These are phyloP conservation scores for Apiotrichum laibachii DNA, from an alignment of 1,284 basidiomycete genomes.

Conservation along the genomic window DNA sequence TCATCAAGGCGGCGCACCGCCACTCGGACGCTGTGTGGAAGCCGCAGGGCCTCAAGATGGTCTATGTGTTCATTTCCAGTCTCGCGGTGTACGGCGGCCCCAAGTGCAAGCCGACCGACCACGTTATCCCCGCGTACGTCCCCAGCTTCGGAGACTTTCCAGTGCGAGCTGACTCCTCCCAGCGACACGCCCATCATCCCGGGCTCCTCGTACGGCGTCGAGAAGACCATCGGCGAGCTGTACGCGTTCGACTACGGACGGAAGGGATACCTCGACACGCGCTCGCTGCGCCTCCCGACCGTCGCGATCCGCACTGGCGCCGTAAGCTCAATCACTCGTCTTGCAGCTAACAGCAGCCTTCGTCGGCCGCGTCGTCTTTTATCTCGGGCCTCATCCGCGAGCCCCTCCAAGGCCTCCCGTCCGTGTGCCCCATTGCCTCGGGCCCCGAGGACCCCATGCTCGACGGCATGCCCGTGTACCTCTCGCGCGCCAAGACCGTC, in stretches of 20 bases:
- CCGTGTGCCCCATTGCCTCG: constrained; percentile 58
- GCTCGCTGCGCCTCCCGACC: constrained; percentile 63
- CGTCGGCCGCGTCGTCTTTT: constrained; percentile 62
- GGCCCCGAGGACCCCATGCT: constrained; percentile 40
- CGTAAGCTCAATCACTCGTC: constrained; percentile 21
- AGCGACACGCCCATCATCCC: constrained; percentile 60
- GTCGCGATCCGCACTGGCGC: constrained; percentile 60
- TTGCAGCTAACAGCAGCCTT: constrained; percentile 45
- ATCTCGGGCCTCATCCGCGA: constrained; percentile 65
- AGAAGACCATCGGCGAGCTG: constrained; percentile 61
- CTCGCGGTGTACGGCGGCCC: constrained; percentile 65
- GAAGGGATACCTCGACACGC: constrained; percentile 61
- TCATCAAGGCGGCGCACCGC: constrained; percentile 56
- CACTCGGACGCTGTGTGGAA: constrained; percentile 40
- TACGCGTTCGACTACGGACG: constrained; percentile 64
- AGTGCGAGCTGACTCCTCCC: constrained; percentile 49
- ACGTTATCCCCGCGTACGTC: constrained; percentile 45
- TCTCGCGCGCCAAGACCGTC: constrained; percentile 57
- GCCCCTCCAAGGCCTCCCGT: constrained; percentile 58
- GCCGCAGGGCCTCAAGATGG: constrained; percentile 45
- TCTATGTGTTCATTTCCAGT: constrained; percentile 63
- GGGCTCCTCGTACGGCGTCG: constrained; percentile 61
- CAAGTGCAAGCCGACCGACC: constrained; percentile 52
- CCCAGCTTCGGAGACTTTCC: not conserved
- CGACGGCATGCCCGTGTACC: constrained; percentile 58